phyloP scores from a whole-genome alignment of 2,329 filamentous ascomycete species.

The Calycina herbarum region DNA sequence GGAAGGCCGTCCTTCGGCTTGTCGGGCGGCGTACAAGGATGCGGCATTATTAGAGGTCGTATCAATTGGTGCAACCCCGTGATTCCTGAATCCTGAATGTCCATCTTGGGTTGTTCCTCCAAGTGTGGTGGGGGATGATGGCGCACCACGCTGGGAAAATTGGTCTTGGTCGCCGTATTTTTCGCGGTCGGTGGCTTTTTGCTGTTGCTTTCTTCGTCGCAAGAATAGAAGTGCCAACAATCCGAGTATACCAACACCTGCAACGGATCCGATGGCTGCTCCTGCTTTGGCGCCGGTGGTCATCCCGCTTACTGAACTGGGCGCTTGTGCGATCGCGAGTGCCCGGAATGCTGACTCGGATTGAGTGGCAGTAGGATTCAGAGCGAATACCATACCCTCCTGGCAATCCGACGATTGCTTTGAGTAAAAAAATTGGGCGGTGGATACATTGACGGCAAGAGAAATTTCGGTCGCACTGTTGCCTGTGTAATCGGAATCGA shows the following conservation, averaged over 20 bases:
- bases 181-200: not conserved
- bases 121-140: not conserved
- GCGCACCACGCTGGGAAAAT: not conserved
- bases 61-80: not conserved
- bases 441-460: constrained; percentile 16
- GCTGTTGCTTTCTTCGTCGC: constrained; percentile 13
- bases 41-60: not conserved
- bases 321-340: constrained; percentile 13
- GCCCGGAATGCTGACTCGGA: constrained; percentile 14
- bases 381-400: constrained; percentile 22
- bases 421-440: constrained; percentile 24
- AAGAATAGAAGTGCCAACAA: constrained; percentile 14
- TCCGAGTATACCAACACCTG: constrained; percentile 12
- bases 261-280: constrained; percentile 12
- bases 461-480: constrained; percentile 34
- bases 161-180: not conserved
- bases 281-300: constrained; percentile 17
- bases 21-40: not conserved
- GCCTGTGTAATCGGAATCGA: constrained; percentile 59
- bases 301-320: not conserved
- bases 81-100: not conserved
- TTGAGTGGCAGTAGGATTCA: constrained; percentile 19
- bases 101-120: not conserved
- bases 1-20: not conserved
- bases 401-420: constrained; percentile 19